Percentiles rank a stretch among this genome's conserved stretches.
Evolutionary conservation across 2,329 filamentous ascomycete genomes (phyloP).

Genomic region (Ophiostoma himal-ulmi): DNA sequence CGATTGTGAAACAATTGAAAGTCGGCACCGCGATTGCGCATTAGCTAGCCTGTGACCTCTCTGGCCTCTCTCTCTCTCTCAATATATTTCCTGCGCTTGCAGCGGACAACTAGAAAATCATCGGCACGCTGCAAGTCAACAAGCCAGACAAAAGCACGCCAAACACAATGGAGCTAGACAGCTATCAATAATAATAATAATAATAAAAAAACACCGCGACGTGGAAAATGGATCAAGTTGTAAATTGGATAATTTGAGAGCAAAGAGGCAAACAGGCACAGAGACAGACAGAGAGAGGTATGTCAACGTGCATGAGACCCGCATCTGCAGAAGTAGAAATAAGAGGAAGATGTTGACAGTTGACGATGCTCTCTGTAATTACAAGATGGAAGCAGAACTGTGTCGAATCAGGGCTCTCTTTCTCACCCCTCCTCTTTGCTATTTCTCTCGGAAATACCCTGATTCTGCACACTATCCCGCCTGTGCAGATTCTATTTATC

Average conservation of each 20-base stretch:
- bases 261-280: not conserved
- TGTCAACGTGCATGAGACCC: conserved; percentile 21
- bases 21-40: not conserved
- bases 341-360: not conserved
- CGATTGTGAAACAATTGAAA: not conserved
- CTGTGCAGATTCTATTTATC: not conserved
- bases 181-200: not conserved
- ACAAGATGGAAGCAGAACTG: too few species aligned
- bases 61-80: not conserved
- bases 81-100: conserved; percentile 15
- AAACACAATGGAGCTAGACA: not conserved
- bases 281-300: not conserved
- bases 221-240: not conserved
- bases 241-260: too few species aligned
- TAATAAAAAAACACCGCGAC: not conserved
- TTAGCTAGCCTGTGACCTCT: not conserved
- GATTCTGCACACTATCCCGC: conserved; percentile 1
- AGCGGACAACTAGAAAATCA: conserved; percentile 13
- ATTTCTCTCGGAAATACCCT: not conserved
- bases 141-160: not conserved
- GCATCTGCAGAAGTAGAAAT: conserved; percentile 19
- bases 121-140: not conserved
- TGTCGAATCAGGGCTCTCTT: not conserved
- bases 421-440: not conserved
- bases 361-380: not conserved